These are phyloP conservation scores for Seminavis robusta DNA, from an alignment of 108 stramenopile species.

Conservation along the genomic window DNA sequence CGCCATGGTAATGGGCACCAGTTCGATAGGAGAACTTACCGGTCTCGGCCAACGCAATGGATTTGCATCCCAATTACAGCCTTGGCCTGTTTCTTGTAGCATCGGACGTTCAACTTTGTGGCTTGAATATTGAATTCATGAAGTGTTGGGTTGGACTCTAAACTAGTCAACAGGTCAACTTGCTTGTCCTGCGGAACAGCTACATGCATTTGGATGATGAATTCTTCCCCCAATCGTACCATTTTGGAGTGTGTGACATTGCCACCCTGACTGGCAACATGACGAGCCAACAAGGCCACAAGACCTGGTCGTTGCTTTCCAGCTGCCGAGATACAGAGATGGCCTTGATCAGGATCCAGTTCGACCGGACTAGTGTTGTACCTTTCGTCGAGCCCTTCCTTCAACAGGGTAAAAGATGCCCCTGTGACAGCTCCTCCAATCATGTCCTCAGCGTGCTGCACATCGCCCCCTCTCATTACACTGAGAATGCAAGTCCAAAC, in stretches of 20 bases:
- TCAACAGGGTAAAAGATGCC: conserved; percentile 48
- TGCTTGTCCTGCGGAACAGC: conserved; percentile 55
- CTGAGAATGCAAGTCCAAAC: conserved; percentile 84
- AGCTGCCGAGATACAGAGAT: conserved; percentile 70
- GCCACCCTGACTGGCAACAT: conserved; percentile 65
- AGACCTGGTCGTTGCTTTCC: conserved; percentile 70
- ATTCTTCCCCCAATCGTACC: conserved; percentile 80
- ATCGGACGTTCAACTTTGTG: conserved; percentile 42
- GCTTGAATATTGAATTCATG: conserved; percentile 58
- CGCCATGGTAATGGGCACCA: not conserved
- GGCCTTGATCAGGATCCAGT: conserved; percentile 51
- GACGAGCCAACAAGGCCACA: conserved; percentile 60
- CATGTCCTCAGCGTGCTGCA: conserved; percentile 55
- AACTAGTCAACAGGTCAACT: conserved; percentile 10
- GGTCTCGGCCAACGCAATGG: conserved; percentile 79
- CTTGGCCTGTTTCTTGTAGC: conserved; percentile 34
- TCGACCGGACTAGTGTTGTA: conserved; percentile 70
- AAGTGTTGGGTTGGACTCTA: conserved; percentile 26
- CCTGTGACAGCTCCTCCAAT: conserved; percentile 75
- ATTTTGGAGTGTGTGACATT: conserved; percentile 84
- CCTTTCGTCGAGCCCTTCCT: conserved; percentile 63
- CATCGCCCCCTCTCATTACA: conserved; percentile 86
- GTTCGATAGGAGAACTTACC: conserved; percentile 30
- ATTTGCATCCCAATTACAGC: conserved; percentile 62
- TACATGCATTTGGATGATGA: conserved; percentile 83